Base-by-base conservation (phyloP, 75 land plant species). In the Sequoia sempervirens region DNA sequence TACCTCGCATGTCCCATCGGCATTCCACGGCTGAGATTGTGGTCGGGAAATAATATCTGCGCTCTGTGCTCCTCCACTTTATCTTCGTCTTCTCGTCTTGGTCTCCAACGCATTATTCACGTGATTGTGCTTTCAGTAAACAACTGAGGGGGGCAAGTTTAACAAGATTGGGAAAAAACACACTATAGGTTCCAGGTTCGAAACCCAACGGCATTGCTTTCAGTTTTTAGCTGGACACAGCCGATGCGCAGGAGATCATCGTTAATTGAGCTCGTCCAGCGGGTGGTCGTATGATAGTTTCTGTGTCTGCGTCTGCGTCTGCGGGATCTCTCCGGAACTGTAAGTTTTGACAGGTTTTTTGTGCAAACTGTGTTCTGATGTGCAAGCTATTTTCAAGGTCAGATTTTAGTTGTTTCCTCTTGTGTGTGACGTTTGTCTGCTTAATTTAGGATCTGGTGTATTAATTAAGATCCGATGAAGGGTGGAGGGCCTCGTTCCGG, bases 71-170 rank as follows among this genome's bases (percentile, higher is more conserved):
- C 12, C 12, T 64, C 68, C 6, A 68, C 72, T 68, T 68, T 68
- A 68, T 68, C 68, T 64, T 64, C 68, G 28, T 26, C 68, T 64
- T 64, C 68, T 64, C 72, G 72, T 68, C 72, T 68, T n/a, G 72
- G 72, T 68, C 72, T 68, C 72, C 10, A 7, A 23, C 72, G 72
- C 72, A 68, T 68, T 68, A 30, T 68, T 68, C 72, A 68, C 72
- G 72, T 68, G 72, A 68, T 68, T 26, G 70, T 9, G 20, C 17
- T 54, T 54, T 54, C 23, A 15, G 17, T 54, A 54, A 54, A 54
- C 3, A 10, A 47, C 50, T 47, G 50, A 34, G 36, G 41, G 41
- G 41, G 41, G 41, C 36, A 34, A 34, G 36, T 11, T 45, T 6
- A 45, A 45, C 47, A 11, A 56, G 23, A 20, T 56, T 4, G 61